These are phyloP conservation scores for Fusarium albidum DNA, from an alignment of 2,329 filamentous ascomycete species.

Conservation along the genomic window DNA sequence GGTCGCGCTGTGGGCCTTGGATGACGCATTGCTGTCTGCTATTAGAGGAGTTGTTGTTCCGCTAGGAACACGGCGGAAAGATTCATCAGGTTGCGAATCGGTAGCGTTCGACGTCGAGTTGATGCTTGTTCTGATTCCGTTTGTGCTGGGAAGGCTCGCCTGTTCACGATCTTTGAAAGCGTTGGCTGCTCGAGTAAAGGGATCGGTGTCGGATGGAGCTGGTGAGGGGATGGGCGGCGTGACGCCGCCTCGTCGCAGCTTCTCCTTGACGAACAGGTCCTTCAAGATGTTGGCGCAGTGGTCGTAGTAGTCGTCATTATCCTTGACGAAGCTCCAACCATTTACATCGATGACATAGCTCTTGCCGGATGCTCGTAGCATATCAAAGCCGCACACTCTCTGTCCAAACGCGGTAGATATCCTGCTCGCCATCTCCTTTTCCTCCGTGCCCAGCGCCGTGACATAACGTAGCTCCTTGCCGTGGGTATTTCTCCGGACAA, in stretches of 20 bases:
- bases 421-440: constrained; percentile 85
- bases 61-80: constrained; percentile 34
- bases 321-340: constrained; percentile 99
- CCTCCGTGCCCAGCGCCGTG: constrained; percentile 80
- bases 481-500: constrained; percentile 95
- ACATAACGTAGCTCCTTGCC: constrained; percentile 98
- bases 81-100: constrained; percentile 40
- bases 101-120: constrained; percentile 27
- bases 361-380: constrained; percentile 85
- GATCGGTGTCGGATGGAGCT: constrained; percentile 53
- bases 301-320: constrained; percentile 98
- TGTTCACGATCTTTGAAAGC: constrained; percentile 52
- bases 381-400: constrained; percentile 93
- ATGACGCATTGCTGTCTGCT: constrained; percentile 42
- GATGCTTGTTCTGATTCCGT: constrained; percentile 42
- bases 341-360: constrained; percentile 99
- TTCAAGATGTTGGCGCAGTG: constrained; percentile 86
- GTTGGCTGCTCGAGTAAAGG: constrained; percentile 45
- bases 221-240: constrained; percentile 62
- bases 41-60: constrained; percentile 44
- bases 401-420: constrained; percentile 95
- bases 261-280: constrained; percentile 87
- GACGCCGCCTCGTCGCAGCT: constrained; percentile 69
- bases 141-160: constrained; percentile 22
- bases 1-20: constrained; percentile 47